Base-by-base conservation (phyloP, 495 filamentous ascomycete genomes). In the Amphirosellinia nigrospora region DNA sequence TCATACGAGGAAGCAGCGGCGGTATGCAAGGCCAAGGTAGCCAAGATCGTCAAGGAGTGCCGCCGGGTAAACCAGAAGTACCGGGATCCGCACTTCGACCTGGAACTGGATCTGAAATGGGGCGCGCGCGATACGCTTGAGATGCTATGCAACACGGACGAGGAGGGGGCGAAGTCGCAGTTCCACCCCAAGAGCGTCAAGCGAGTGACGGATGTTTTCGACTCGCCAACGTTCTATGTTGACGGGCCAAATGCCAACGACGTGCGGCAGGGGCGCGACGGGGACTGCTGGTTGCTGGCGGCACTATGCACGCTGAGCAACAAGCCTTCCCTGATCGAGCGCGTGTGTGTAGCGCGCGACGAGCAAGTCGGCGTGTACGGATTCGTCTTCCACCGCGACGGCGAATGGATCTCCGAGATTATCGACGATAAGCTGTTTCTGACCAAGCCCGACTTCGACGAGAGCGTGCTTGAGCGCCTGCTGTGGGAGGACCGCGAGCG, bases 271-370 rank as follows among this genome's bases (percentile, higher is more conserved):
- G 91, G 91, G 3, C 84, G 88, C 55, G 90, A 91, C 72, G 95
- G 94, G 2, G 94, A 97, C 76, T 97, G 95, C 79, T 97, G 94
- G 94, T 86, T 97, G 64, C 87, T 97, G 84, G 91, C 94, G 30
- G 94, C 93, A 11, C 78, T 98, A 56, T 93, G 90, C 70, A 95
- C 93, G 0, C 85, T 97, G 69, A 90, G 89, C 46, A 95, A 94
- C 75, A 94, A 95, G 80, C 82, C 88, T 39, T 90, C 88, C 0
- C 80, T 97, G 70, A 92, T 97, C 64, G 88, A 94, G 74, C 88
- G 86, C 58, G 85, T 97, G 15, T 98, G 94, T 75, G 93, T 97
- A n/a, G 90, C 88, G 23, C 83, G 87, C 19, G 88, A 97, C 75
- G 89, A 95, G 75, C 82, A 86, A 55, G 89, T 97, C 34, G 95